These are phyloP conservation scores for Colletotrichum chrysophilum DNA, from an alignment of 2,329 filamentous ascomycete genomes.

Conservation along the genomic window DNA sequence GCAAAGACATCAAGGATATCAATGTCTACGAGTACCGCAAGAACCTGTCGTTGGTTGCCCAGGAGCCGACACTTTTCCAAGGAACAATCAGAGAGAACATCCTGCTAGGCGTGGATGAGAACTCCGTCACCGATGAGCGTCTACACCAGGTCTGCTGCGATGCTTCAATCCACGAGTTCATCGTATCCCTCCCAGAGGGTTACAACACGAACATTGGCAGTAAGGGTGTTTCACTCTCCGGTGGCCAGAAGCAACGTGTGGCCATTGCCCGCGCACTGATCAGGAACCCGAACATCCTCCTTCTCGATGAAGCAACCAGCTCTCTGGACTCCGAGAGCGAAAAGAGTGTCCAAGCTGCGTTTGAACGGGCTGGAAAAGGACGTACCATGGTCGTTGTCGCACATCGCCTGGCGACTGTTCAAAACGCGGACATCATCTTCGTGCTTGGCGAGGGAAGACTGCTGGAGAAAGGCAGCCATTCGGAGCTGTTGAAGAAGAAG, in stretches of 20 bases:
- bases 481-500: slow-evolving; percentile 53
- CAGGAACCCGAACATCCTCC: slow-evolving; percentile 67
- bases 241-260: slow-evolving; percentile 76
- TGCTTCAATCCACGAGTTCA: slow-evolving; percentile 75
- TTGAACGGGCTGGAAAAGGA: slow-evolving; percentile 66
- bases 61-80: slow-evolving; percentile 76
- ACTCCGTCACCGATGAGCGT: slow-evolving; percentile 54
- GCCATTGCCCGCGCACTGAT: slow-evolving; percentile 74
- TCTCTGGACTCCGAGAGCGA: slow-evolving; percentile 70
- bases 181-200: slow-evolving; percentile 68
- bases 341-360: slow-evolving; percentile 68
- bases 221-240: slow-evolving; percentile 69
- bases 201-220: slow-evolving; percentile 73
- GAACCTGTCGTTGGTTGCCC: slow-evolving; percentile 72
- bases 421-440: slow-evolving; percentile 81
- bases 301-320: slow-evolving; percentile 77
- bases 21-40: slow-evolving; percentile 68
- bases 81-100: slow-evolving; percentile 72
- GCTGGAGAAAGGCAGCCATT: slow-evolving; percentile 58
- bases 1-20: slow-evolving; percentile 61
- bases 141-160: slow-evolving; percentile 60
- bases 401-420: slow-evolving; percentile 77
- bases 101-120: slow-evolving; percentile 64
- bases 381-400: slow-evolving; percentile 78
- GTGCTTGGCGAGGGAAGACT: slow-evolving; percentile 72